Evolutionary conservation across 805 yeast genomes (phyloP).

Genomic region (Wickerhamiella hasegawae): DNA sequence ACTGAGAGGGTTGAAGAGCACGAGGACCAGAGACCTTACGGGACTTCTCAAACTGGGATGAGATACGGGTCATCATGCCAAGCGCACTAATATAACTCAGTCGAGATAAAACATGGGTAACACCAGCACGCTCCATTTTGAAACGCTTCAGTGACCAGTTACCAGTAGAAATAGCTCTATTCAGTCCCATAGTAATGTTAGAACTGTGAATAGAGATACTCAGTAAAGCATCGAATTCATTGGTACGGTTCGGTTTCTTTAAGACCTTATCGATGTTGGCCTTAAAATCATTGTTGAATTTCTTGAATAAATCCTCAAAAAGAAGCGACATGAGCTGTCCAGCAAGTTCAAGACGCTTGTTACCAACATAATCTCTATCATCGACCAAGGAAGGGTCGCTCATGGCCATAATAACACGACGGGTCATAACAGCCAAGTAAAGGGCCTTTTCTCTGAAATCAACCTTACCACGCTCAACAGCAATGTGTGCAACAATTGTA

Average conservation of each 20-base stretch:
- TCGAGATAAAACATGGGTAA: slow-evolving; percentile 87
- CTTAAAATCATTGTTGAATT: slow-evolving; percentile 88
- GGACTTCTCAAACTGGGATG: slow-evolving; percentile 97
- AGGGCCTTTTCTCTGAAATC: slow-evolving; percentile 90
- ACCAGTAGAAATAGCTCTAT: slow-evolving; percentile 95
- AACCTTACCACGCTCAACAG: slow-evolving; percentile 46
- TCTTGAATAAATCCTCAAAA: slow-evolving; percentile 93
- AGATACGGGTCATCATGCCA: slow-evolving; percentile 99
- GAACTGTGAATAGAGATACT: slow-evolving; percentile 83
- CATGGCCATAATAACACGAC: slow-evolving; percentile 92
- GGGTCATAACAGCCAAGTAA: slow-evolving; percentile 89
- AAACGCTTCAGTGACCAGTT: slow-evolving; percentile 97
- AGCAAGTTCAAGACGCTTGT: slow-evolving; percentile 89
- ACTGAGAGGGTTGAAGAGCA: slow-evolving; percentile 96
- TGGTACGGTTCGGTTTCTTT: slow-evolving; percentile 86
- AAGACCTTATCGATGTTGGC: slow-evolving; percentile 85
- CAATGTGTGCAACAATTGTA: slow-evolving; percentile 86
- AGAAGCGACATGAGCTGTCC: slow-evolving; percentile 91
- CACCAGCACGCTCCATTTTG: slow-evolving; percentile 99
- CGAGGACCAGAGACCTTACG: slow-evolving; percentile 97
- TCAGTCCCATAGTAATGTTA: slow-evolving; percentile 84
- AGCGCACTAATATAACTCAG: slow-evolving; percentile 84
- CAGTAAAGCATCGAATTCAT: slow-evolving; percentile 84
- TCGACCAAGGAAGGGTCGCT: slow-evolving; percentile 91
- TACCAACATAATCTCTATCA: slow-evolving; percentile 97